phyloP scores from a whole-genome alignment of 2,329 filamentous ascomycete genomes.

The Colletotrichum zoysiae region DNA sequence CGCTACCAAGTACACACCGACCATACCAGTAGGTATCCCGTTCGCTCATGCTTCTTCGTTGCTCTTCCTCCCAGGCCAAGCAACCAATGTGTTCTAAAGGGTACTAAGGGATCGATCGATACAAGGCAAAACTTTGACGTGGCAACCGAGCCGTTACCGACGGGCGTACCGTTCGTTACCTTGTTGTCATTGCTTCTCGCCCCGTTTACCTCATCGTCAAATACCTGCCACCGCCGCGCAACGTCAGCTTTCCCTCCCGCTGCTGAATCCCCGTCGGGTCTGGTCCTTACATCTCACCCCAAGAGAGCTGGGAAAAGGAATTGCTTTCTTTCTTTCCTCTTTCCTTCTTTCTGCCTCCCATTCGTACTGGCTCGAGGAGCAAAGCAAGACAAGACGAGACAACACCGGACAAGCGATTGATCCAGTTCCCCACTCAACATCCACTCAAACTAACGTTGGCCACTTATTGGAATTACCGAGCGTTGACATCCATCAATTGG shows the following conservation, averaged over 20 bases:
- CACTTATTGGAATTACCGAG: constrained; percentile 34
- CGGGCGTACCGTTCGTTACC: not conserved
- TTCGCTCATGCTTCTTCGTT: not conserved
- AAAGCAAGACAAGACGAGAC: constrained; percentile 19
- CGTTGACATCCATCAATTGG: constrained; percentile 34
- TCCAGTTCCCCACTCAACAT: constrained; percentile 26
- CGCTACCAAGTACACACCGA: constrained; percentile 7
- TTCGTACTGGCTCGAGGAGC: constrained; percentile 12
- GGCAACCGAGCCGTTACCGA: not conserved
- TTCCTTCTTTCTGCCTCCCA: constrained; percentile 6
- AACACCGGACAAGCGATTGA: constrained; percentile 3
- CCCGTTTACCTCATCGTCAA: not conserved
- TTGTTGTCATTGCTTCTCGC: not conserved
- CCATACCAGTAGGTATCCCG: not conserved
- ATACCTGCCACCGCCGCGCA: not conserved
- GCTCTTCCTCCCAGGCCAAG: constrained; percentile 2
- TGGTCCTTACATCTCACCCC: not conserved
- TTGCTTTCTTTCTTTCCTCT: not conserved
- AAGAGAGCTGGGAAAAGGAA: not conserved
- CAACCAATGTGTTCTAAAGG: not conserved
- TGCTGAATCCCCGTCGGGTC: not conserved
- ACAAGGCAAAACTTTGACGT: not conserved
- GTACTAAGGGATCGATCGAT: not conserved
- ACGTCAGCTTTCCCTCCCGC: not conserved
- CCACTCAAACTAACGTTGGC: constrained; percentile 35